Conservation (phyloP, 2,329 filamentous ascomycete genomes). For the Pseudocercospora vitis region DNA sequence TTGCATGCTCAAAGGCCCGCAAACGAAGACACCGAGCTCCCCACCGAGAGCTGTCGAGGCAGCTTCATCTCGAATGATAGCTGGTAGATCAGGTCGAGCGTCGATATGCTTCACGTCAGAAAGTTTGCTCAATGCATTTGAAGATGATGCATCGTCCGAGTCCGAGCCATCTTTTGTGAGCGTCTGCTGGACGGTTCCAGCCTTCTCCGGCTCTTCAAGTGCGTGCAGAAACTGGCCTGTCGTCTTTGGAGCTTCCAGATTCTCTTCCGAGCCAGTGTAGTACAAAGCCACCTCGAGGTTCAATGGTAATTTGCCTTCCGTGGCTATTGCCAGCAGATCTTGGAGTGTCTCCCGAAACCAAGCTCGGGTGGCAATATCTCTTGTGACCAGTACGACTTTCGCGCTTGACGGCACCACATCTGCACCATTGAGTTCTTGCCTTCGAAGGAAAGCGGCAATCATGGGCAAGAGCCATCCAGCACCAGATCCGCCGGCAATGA, state of each 20-base stretch:
- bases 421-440: conserved; percentile 12
- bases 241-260: conserved; percentile 1
- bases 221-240: conserved; percentile 19
- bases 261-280: conserved; percentile 23
- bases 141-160: conserved; percentile 5
- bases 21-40: conserved; percentile 42
- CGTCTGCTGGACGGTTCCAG: not conserved
- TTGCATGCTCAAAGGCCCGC: conserved; percentile 50
- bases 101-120: conserved; percentile 15
- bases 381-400: conserved; percentile 36
- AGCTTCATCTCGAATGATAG: conserved; percentile 30
- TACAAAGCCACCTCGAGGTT: conserved; percentile 22
- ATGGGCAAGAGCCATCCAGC: conserved; percentile 54
- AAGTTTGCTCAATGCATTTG: not conserved
- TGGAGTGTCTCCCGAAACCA: conserved; percentile 40
- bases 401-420: not conserved
- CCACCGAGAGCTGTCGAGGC: conserved; percentile 10
- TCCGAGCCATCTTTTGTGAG: conserved; percentile 4
- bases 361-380: conserved; percentile 36
- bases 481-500: conserved; percentile 59
- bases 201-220: conserved; percentile 22
- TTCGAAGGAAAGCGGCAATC: conserved; percentile 41
- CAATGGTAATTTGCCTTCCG: conserved; percentile 14
- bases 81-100: conserved; percentile 40
- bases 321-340: conserved; percentile 33